phyloP scores from a whole-genome alignment of 306 rosid species.

The Acacia confusa region DNA sequence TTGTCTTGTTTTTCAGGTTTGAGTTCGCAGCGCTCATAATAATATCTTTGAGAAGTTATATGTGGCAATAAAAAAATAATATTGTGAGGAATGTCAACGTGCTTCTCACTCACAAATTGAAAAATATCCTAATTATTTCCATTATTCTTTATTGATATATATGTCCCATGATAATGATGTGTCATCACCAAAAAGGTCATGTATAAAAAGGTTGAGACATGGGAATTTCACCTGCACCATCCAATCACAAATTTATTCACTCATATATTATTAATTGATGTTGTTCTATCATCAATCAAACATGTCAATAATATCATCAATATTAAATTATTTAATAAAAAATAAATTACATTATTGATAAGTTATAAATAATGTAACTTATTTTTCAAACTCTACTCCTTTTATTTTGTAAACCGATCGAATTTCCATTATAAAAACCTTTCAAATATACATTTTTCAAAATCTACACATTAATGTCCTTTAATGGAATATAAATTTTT shows the following conservation, averaged over 20 bases:
- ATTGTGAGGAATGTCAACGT: slow-evolving; percentile 37
- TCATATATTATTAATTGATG: not conserved
- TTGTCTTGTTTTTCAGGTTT: not conserved
- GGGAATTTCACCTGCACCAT: not conserved
- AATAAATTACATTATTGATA: not conserved
- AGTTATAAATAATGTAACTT: not conserved
- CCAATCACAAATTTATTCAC: not conserved
- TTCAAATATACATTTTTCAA: too few relatives aligned
- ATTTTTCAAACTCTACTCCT: too few relatives aligned
- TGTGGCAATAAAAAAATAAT: not conserved
- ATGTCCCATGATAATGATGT: slow-evolving; percentile 23
- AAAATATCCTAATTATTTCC: not conserved
- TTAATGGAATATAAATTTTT: too few relatives aligned
- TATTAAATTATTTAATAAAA: not conserved
- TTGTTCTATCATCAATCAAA: not conserved
- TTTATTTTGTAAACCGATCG: too few relatives aligned
- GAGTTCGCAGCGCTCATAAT: not conserved
- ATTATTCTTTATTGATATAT: not conserved
- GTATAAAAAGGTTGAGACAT: not conserved
- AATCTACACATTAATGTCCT: too few relatives aligned
- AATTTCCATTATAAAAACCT: too few relatives aligned
- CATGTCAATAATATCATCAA: not conserved
- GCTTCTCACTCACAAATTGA: slow-evolving; percentile 24
- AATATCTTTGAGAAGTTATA: not conserved
- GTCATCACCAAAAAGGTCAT: not conserved